Evolutionary conservation across 768 basidiomycete genomes (phyloP), one percentile per base, ranked within the genome.

Genomic region (Leccinellum rugosiceps): DNA sequence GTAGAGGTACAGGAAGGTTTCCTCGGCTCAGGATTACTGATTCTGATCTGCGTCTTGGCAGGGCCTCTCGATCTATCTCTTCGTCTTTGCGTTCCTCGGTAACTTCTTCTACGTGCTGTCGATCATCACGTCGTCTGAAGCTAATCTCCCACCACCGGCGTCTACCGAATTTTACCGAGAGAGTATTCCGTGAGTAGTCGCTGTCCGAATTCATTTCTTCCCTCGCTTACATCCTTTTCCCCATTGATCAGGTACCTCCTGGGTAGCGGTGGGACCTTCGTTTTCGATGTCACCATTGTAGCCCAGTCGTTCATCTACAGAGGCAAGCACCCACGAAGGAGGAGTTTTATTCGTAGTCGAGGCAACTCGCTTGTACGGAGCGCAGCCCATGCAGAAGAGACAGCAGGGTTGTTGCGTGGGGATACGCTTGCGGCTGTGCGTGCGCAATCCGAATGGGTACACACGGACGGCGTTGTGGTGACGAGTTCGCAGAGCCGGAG

Each of bases 261-360:
- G 2, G 96, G 96, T 32, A 94, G 92, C 57, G 94, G 83, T 41
- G 97, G 97, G 2, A 98, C 96, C 1, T 82, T 98, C 17, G 73
- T 93, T 62, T 98, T 98, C 70, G 97, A 99, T 70, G 75, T 98
- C 31, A 89, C 89, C 6, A 98, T 99, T 67, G 86, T 98, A 53
- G 71, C 80, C 10, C 97, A 99, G 73, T 87, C 87, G 21, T 80
- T 88, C 64, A 75, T 94, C 21, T 98, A 98, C 72, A 80, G 81
- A 50, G 77, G 78, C 26, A 77, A 72, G 50, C 76, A 69, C 35
- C 79, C 75, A 31, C 76, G 79, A 28, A 47, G 46, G 56, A 57
- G 52, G 32, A 43, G 52, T 6, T 59, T 47, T 49, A 60, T 64
- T 35, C 72, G 68, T 28, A 62, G 63, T 49, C 65, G 70, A 44